A percentile compares a stretch with the other conserved stretches of the same genome.
phyloP scores from a whole-genome alignment of 768 basidiomycete species.

The Suillus variegatus region DNA sequence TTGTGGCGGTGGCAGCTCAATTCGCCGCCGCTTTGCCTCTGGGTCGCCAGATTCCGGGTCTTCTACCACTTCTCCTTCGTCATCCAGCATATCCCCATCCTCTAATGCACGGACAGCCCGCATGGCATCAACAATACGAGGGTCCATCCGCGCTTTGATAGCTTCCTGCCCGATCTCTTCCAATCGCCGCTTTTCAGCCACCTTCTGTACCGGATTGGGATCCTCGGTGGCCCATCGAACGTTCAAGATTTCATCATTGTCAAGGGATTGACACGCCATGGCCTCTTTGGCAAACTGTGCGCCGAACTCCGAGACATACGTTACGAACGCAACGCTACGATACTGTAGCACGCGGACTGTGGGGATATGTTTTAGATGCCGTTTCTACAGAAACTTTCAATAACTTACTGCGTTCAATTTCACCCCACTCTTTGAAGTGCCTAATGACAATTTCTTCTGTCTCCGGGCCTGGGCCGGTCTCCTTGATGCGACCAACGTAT shows the following conservation, averaged over 20 bases:
- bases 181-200: conserved; percentile 79
- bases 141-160: conserved; percentile 83
- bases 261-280: conserved; percentile 97
- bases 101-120: conserved; percentile 85
- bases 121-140: conserved; percentile 87
- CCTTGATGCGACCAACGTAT: conserved; percentile 93
- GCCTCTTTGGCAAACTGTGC: conserved; percentile 98
- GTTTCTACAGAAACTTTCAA: background rate
- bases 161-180: conserved; percentile 86
- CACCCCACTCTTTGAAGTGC: conserved; percentile 97
- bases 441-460: conserved; percentile 88
- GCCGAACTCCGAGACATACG: conserved; percentile 81
- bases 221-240: conserved; percentile 99
- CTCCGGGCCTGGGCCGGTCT: conserved; percentile 84
- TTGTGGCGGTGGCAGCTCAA: conserved; percentile 30
- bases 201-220: conserved; percentile 90
- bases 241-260: conserved; percentile 96
- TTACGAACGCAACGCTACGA: conserved; percentile 96
- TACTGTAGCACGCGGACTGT: conserved; percentile 91
- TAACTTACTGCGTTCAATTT: conserved; percentile 84
- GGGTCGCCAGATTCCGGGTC: conserved; percentile 32
- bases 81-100: conserved; percentile 58
- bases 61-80: conserved; percentile 37
- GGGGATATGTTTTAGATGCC: conserved; percentile 10
- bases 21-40: conserved; percentile 39